Evolutionary conservation across 148 eudicot species (phyloP).

Genomic region (Rhododendron ferrugineum): DNA sequence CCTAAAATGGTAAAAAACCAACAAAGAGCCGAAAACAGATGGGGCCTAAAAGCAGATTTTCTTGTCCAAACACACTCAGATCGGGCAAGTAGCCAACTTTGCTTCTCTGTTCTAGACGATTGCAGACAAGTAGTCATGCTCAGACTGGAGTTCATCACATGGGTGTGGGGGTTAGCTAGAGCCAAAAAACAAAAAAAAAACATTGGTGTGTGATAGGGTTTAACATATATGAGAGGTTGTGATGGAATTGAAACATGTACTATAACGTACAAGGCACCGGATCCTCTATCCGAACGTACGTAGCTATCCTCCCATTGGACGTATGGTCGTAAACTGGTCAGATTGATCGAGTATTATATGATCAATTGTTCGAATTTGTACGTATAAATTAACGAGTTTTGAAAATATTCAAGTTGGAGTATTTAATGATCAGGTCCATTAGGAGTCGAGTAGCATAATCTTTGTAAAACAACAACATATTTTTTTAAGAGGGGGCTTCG

Average conservation of each 20-base stretch:
- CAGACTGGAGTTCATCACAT: conserved; percentile 21
- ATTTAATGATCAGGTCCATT: background rate
- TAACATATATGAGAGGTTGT: background rate
- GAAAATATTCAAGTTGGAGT: background rate
- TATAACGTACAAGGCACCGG: background rate
- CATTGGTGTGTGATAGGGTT: background rate
- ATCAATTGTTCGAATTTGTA: background rate
- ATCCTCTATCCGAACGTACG: background rate
- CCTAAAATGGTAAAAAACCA: background rate
- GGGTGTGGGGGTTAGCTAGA: conserved; percentile 7
- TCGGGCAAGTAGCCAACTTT: background rate
- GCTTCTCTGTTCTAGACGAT: background rate
- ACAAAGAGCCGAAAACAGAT: background rate
- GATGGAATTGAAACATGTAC: background rate
- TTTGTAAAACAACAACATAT: background rate
- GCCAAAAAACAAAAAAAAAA: background rate
- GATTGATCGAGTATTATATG: background rate
- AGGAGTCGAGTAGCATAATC: background rate
- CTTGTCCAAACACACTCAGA: background rate
- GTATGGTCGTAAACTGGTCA: background rate
- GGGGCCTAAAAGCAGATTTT: background rate
- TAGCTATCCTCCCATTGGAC: background rate
- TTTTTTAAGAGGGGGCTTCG: no score
- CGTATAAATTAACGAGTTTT: background rate
- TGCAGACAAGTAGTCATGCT: background rate